A percentile compares a stretch with the other conserved stretches of the same genome.
phyloP scores from a whole-genome alignment of 371 early-diverging fungal genomes.

The Phascolomyces articulosus region DNA sequence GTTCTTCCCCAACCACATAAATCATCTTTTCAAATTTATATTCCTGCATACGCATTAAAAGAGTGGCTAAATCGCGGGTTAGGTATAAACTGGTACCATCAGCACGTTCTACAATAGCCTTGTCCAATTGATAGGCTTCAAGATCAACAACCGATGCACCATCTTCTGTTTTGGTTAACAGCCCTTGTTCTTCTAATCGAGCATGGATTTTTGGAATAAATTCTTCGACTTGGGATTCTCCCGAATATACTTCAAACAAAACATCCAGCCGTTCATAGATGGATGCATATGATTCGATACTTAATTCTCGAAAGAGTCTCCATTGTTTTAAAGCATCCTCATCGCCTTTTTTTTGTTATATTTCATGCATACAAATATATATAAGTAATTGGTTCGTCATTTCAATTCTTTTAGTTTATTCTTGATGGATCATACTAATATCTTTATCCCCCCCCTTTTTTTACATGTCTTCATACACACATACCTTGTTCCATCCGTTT shows the following conservation, averaged over 20 bases:
- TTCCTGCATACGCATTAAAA: slow-evolving; percentile 76
- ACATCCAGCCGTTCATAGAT: slow-evolving; percentile 90
- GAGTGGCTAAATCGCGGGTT: slow-evolving; percentile 95
- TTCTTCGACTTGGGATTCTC: slow-evolving; percentile 89
- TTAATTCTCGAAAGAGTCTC: slow-evolving; percentile 84
- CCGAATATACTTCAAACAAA: slow-evolving; percentile 94
- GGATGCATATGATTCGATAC: slow-evolving; percentile 86
- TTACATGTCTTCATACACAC: not conserved
- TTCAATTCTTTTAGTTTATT: no score
- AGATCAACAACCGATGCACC: slow-evolving; percentile 84
- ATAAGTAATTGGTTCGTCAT: no score
- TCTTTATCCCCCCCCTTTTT: not conserved
- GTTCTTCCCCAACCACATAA: slow-evolving; percentile 95
- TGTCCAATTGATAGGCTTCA: slow-evolving; percentile 69
- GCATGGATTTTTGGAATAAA: slow-evolving; percentile 74
- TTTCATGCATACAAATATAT: no score
- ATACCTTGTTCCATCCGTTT: slow-evolving; percentile 90
- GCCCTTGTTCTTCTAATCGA: slow-evolving; percentile 53
- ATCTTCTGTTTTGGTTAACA: slow-evolving; percentile 60
- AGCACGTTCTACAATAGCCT: slow-evolving; percentile 77
- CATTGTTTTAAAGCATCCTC: slow-evolving; percentile 75
- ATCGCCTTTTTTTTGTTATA: no score
- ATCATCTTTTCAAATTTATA: slow-evolving; percentile 86
- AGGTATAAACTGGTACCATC: slow-evolving; percentile 95
- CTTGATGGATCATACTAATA: not conserved